phyloP scores from a whole-genome alignment of 2,329 filamentous ascomycete species.

The Zopfia rhizophila region DNA sequence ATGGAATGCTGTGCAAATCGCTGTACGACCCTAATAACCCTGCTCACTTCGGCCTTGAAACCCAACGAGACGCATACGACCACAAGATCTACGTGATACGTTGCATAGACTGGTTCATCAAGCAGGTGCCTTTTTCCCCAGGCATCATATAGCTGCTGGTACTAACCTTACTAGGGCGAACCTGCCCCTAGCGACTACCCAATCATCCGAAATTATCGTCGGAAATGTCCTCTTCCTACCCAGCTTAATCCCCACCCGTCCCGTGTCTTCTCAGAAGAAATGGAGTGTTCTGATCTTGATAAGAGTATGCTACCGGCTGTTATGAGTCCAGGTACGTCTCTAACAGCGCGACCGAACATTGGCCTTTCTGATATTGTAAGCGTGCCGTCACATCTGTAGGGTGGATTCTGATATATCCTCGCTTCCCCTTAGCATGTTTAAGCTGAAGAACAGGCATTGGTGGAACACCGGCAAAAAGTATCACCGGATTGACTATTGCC shows the following conservation, averaged over 20 bases:
- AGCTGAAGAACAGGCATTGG: conserved; percentile 34
- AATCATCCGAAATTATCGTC: conserved; percentile 29
- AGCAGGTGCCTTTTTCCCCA: conserved; percentile 14
- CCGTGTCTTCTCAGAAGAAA: conserved; percentile 33
- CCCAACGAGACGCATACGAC: conserved; percentile 25
- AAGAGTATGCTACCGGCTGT: conserved; percentile 21
- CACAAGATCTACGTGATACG: conserved; percentile 29
- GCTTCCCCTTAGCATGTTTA: conserved; percentile 26
- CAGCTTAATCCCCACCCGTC: conserved; percentile 16
- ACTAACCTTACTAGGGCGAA: conserved; percentile 22
- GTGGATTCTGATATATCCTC: conserved; percentile 30
- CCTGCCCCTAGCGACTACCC: conserved; percentile 30
- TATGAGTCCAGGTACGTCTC: conserved; percentile 18
- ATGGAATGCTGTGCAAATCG: conserved; percentile 34
- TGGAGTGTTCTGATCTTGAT: conserved; percentile 30
- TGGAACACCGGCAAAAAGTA: conserved; percentile 33
- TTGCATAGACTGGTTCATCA: conserved; percentile 34
- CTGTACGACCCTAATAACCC: conserved; percentile 30
- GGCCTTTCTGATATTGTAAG: conserved; percentile 16
- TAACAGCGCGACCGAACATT: conserved; percentile 3
- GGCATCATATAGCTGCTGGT: neutral
- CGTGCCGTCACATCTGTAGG: conserved; percentile 28
- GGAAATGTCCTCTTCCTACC: conserved; percentile 33
- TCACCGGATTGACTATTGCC: conserved; percentile 27
- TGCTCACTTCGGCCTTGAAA: conserved; percentile 14